Conservation (phyloP, 2,329 filamentous ascomycete species). For the Aspergillus jensenii region DNA sequence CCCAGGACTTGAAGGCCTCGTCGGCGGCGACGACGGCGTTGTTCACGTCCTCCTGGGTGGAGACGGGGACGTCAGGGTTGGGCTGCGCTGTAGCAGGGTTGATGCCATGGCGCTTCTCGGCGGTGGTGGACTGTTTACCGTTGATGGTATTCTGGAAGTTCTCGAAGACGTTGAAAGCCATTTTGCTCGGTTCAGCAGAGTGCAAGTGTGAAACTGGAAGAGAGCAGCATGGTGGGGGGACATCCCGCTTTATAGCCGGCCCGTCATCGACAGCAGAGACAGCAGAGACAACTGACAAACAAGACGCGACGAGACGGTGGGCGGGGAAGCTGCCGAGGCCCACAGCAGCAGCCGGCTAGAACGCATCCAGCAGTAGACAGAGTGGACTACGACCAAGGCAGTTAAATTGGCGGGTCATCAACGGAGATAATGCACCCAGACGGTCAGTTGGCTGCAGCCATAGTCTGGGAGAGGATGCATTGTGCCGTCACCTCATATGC, state of each 20-base stretch:
- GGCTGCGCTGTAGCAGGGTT: constrained; percentile 54
- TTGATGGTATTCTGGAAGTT: constrained; percentile 56
- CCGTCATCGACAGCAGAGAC: too few relatives aligned
- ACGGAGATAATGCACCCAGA: background rate
- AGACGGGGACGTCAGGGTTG: constrained; percentile 54
- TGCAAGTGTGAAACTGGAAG: too few relatives aligned
- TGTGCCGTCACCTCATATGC: too few relatives aligned
- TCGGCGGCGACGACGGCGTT: constrained; percentile 51
- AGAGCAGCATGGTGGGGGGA: too few relatives aligned
- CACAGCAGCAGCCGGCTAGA: too few relatives aligned
- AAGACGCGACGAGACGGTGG: too few relatives aligned
- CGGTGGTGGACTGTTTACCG: constrained; percentile 48
- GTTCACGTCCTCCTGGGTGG: constrained; percentile 51
- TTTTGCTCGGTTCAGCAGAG: background rate
- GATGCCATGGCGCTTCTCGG: constrained; percentile 48
- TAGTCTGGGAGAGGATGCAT: background rate
- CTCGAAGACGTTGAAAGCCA: constrained; percentile 12
- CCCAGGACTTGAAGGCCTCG: constrained; percentile 51
- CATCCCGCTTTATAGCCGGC: too few relatives aligned
- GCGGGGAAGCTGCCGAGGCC: too few relatives aligned
- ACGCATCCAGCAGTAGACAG: too few relatives aligned
- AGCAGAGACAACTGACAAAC: too few relatives aligned
- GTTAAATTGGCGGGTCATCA: background rate
- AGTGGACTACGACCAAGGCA: too few relatives aligned
- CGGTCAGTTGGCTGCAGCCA: background rate